These are phyloP conservation scores for Cadophora sp. DNA, from an alignment of 2,329 filamentous ascomycete genomes.

Conservation along the genomic window DNA sequence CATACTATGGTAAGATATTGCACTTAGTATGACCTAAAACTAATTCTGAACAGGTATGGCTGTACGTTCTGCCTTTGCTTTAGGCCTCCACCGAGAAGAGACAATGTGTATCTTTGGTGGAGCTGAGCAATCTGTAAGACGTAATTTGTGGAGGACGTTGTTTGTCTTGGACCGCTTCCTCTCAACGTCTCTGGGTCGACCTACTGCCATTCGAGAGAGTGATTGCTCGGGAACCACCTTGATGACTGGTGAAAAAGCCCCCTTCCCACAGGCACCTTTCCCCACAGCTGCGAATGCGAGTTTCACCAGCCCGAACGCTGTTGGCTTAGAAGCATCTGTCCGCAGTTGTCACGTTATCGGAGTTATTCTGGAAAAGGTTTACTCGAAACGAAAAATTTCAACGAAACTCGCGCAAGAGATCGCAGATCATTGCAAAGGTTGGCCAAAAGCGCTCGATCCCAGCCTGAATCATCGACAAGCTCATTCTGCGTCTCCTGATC, in stretches of 20 bases:
- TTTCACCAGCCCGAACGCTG: conserved; percentile 43
- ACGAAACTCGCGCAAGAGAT: conserved; percentile 64
- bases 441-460: conserved; percentile 56
- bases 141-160: conserved; percentile 68
- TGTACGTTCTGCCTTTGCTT: conserved; percentile 65
- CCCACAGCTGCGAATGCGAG: conserved; percentile 35
- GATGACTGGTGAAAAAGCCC: conserved; percentile 24
- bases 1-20: conserved; percentile 59
- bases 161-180: conserved; percentile 71
- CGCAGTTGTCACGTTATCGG: conserved; percentile 65
- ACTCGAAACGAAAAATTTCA: conserved; percentile 65
- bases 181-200: conserved; percentile 66
- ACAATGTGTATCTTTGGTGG: conserved; percentile 59
- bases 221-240: conserved; percentile 63
- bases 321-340: conserved; percentile 61
- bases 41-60: conserved; percentile 59
- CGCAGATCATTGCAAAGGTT: conserved; percentile 58
- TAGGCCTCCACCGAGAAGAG: conserved; percentile 68
- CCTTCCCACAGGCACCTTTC: conserved; percentile 37
- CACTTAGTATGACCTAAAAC: neutral
- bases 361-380: conserved; percentile 63
- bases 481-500: conserved; percentile 51
- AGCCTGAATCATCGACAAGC: conserved; percentile 59
- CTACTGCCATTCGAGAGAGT: conserved; percentile 65
- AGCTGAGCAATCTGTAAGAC: conserved; percentile 55